These are phyloP conservation scores for Gyrodon lividus DNA, from an alignment of 768 basidiomycete species.

Conservation along the genomic window DNA sequence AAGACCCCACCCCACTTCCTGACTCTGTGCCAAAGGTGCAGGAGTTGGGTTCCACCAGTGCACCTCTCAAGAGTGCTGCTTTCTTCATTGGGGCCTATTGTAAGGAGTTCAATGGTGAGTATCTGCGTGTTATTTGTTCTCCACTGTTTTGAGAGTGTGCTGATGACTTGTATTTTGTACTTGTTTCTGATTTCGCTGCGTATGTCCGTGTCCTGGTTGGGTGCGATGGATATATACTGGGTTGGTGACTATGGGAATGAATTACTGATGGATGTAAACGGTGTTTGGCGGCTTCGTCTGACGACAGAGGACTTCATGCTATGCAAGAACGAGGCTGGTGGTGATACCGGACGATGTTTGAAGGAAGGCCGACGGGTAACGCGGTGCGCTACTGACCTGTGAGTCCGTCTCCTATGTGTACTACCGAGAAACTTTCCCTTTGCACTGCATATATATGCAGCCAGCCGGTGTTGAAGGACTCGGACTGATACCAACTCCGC, in stretches of 20 bases:
- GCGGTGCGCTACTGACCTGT: conserved; percentile 93
- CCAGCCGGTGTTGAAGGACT: not conserved
- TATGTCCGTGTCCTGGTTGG: not conserved
- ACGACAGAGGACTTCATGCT: conserved; percentile 90
- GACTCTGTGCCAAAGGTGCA: conserved; percentile 70
- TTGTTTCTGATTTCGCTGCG: not conserved
- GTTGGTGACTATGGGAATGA: not conserved
- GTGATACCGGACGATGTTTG: conserved; percentile 86
- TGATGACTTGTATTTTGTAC: not conserved
- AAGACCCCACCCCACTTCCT: conserved; percentile 67
- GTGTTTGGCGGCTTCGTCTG: conserved; percentile 16
- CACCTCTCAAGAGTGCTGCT: conserved; percentile 91
- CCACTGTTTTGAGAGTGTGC: not conserved
- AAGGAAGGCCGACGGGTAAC: conserved; percentile 96
- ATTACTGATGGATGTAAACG: not conserved
- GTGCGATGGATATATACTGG: not conserved
- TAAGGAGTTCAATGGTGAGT: conserved; percentile 93
- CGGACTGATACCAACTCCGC: not conserved
- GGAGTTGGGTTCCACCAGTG: conserved; percentile 88
- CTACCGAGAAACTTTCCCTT: not conserved
- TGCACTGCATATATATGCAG: not conserved
- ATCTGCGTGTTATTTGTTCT: not conserved
- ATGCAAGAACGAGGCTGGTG: conserved; percentile 87
- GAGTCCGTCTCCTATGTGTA: conserved; percentile 32
- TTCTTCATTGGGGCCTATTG: conserved; percentile 97